These are phyloP conservation scores for Talaromyces atroroseus DNA, from an alignment of 2,329 filamentous ascomycete genomes.

Conservation along the genomic window DNA sequence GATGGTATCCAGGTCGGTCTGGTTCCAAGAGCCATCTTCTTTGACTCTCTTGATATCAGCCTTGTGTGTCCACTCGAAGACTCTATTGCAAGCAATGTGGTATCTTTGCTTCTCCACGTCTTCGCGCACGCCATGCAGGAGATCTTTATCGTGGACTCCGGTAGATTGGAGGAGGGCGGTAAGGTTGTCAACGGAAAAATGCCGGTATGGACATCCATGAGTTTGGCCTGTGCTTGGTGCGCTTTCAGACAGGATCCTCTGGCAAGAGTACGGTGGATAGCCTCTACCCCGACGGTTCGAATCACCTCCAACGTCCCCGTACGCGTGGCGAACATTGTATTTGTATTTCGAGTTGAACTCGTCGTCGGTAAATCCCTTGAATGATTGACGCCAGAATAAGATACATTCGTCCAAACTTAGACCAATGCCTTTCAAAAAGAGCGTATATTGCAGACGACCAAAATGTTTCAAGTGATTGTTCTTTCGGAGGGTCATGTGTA, in stretches of 20 bases:
- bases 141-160: slow-evolving; percentile 70
- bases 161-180: slow-evolving; percentile 67
- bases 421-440: slow-evolving; percentile 95
- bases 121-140: slow-evolving; percentile 75
- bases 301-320: slow-evolving; percentile 93
- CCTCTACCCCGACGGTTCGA: slow-evolving; percentile 78
- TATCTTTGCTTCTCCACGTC: slow-evolving; percentile 85
- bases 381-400: slow-evolving; percentile 81
- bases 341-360: slow-evolving; percentile 96
- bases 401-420: slow-evolving; percentile 87
- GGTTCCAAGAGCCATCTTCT: slow-evolving; percentile 65
- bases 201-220: slow-evolving; percentile 94
- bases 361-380: slow-evolving; percentile 85
- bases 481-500: slow-evolving; percentile 78
- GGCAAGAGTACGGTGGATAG: slow-evolving; percentile 87
- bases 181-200: slow-evolving; percentile 85
- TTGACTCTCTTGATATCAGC: slow-evolving; percentile 69
- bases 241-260: slow-evolving; percentile 88
- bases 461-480: slow-evolving; percentile 91
- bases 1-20: slow-evolving; percentile 83
- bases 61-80: slow-evolving; percentile 85
- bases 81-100: slow-evolving; percentile 93
- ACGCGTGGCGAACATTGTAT: slow-evolving; percentile 92
- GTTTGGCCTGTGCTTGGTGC: slow-evolving; percentile 79
- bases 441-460: slow-evolving; percentile 85